Evolutionary conservation across 192 early-diverging fungal genomes (phyloP), one percentile per base, ranked within the genome.

Genomic region (Mortierella hygrophila): DNA sequence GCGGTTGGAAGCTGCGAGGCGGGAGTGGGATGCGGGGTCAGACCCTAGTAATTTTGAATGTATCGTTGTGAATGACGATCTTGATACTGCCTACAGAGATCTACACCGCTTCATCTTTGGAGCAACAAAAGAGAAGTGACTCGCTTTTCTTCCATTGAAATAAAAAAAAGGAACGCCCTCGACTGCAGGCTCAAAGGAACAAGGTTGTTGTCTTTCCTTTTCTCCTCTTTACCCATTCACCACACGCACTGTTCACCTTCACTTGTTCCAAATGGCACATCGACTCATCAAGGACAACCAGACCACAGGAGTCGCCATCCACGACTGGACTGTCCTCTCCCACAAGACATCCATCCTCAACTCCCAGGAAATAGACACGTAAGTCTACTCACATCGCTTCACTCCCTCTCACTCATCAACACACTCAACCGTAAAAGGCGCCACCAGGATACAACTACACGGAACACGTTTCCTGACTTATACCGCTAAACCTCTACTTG

Each of bases 11-110:
- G 90, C 94, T 3, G 96, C 96, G 0, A 94, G 92, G 82, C 75
- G 77, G 35, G 98, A 99, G 83, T 85, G 98, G 73, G 94, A 90
- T 23, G 95, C 92, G 77, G 95, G 93, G 42, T 77, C 88, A 41
- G 76, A 90, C 32, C 79, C 89, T 11, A 89, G 85, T 37, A 74
- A 90, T n/a, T 94, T 93, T 82, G 96, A 98, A 73, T 81, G 86
- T 77, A 90, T 96, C 63, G 93, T 97, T 37, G 83, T 96, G 69
- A 97, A 97, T 70, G 96, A 96, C 76, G 85, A 94, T 38, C 52
- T 97, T 18, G 94, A 95, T 6, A 75, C 29, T 10, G 97, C 97
- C 9, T 97, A 97, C 82, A 76, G 82, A 47, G 78, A 88, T 47
- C 89, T 97, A 65, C 90, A 89, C 16, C 38, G 81, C 26, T 93